Evolutionary conservation across 176 grass and related monocot species (phyloP).

Genomic region (Oryza glaberrima): DNA sequence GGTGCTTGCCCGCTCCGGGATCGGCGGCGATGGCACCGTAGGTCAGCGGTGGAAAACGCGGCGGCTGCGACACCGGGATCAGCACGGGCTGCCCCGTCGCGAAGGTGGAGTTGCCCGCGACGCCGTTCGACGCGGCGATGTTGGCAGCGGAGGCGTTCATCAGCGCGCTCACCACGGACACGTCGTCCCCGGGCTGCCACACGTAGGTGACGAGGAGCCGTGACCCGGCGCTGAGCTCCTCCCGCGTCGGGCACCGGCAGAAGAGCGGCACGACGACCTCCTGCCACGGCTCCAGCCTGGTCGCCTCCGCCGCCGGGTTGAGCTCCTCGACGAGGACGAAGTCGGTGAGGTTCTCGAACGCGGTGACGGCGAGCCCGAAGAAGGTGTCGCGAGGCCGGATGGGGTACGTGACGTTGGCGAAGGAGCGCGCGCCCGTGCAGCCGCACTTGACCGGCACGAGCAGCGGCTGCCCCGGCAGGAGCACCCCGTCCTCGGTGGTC

Average conservation of each 20-base stretch:
- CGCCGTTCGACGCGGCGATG: conserved; percentile 52
- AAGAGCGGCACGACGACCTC: conserved; percentile 53
- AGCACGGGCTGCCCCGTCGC: conserved; percentile 36
- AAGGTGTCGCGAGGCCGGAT: conserved; percentile 46
- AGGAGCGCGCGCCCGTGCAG: conserved; percentile 53
- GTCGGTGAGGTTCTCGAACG: conserved; percentile 57
- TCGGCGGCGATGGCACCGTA: neutral
- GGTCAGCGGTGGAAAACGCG: conserved; percentile 35
- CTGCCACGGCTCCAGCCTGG: conserved; percentile 6
- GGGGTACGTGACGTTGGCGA: conserved; percentile 55
- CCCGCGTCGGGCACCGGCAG: conserved; percentile 51
- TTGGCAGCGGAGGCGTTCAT: conserved; percentile 21
- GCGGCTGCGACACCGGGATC: conserved; percentile 54
- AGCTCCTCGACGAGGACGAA: conserved; percentile 7
- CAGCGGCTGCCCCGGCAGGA: conserved; percentile 58
- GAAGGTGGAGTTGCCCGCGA: conserved; percentile 33
- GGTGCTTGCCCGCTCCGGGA: neutral
- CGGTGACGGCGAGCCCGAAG: conserved; percentile 40
- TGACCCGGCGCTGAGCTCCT: conserved; percentile 16
- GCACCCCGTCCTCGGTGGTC: conserved; percentile 43
- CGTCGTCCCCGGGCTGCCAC: conserved; percentile 49
- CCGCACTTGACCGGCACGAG: conserved; percentile 54
- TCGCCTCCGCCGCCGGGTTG: conserved; percentile 22
- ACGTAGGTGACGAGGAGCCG: conserved; percentile 49
- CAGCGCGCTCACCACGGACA: conserved; percentile 42